Evolutionary conservation across 1,284 basidiomycete species (phyloP), one percentile per base, ranked within the genome.

Genomic region (Cryptococcus sp.): DNA sequence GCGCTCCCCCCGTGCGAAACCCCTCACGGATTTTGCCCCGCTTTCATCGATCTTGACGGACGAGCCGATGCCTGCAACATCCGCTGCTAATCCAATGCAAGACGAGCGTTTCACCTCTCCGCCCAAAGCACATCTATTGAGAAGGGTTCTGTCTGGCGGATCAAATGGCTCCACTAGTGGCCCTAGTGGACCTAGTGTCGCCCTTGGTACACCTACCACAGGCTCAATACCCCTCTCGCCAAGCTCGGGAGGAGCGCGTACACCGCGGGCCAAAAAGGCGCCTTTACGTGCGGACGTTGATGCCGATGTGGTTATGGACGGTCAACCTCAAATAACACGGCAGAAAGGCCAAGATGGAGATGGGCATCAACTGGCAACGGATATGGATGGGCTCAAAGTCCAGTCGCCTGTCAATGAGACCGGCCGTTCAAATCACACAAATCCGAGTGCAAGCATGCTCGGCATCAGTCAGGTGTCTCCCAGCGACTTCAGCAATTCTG

Each of bases 361-460:
- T 39, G 50, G 50, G 23, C 55, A 55, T 45, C 55, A 64, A 30
- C 41, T 68, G 16, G 59, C 61, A 2, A 25, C 54, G 15, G 65
- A 67, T 16, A 47, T 71, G 52, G 60, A 67, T 47, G 58, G 61
- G 17, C 57, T 69, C 19, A 58, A 66, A 19, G 63, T 69, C 15
- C 58, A 56, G 20, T 63, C 63, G 3, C 67, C 67, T n/a, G 38
- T 49, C 2, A 46, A 35, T 15, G 49, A 40, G 7, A 45, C n/a
- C 30, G 39, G 20, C 39, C 47, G 52, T 35, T 23, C 19, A 6
- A 13, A 46, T 20, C 27, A 57, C 5, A n/a, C 19, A 5, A 40
- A 27, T 3, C 51, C 54, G 15, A 20, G 20, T 27, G 13, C 42
- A 41, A 45, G 40, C 15, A 39, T 46, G 6, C 23, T 57, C 4